Evolutionary conservation across 495 filamentous ascomycete genomes (phyloP).

Genomic region (Tuber borchii): DNA sequence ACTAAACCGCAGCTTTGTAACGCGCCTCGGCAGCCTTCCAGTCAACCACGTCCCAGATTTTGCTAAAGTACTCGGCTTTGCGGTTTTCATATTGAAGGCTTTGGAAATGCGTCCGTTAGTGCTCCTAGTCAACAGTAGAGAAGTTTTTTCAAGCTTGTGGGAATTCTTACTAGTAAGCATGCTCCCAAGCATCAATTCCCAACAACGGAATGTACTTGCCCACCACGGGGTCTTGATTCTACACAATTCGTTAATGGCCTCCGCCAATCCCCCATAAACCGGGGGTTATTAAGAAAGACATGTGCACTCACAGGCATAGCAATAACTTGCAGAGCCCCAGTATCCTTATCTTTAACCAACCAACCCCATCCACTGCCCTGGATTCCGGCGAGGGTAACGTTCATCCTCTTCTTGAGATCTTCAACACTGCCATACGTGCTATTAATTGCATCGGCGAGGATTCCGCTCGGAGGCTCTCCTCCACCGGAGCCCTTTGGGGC

Average conservation of each 20-base stretch:
- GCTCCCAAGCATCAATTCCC: constrained; percentile 97
- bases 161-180: constrained; percentile 63
- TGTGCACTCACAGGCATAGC: constrained; percentile 54
- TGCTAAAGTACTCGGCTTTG: constrained; percentile 95
- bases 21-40: constrained; percentile 92
- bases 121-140: constrained; percentile 43
- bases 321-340: constrained; percentile 66
- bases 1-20: constrained; percentile 46
- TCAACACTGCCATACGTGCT: constrained; percentile 69
- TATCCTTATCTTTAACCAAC: constrained; percentile 88
- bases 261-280: background rate
- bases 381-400: constrained; percentile 74
- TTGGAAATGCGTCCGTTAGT: background rate
- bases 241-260: background rate
- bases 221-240: constrained; percentile 87
- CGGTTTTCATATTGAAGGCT: constrained; percentile 95
- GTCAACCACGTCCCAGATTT: constrained; percentile 96
- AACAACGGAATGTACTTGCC: constrained; percentile 78
- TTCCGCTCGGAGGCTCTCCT: constrained; percentile 62
- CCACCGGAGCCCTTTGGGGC: constrained; percentile 65
- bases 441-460: constrained; percentile 64
- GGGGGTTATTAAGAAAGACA: background rate
- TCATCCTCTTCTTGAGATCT: constrained; percentile 73
- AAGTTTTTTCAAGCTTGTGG: background rate
- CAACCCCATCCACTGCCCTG: constrained; percentile 96